Evolutionary conservation across 2,329 filamentous ascomycete species (phyloP).

Genomic region (Apiospora saccharicola): DNA sequence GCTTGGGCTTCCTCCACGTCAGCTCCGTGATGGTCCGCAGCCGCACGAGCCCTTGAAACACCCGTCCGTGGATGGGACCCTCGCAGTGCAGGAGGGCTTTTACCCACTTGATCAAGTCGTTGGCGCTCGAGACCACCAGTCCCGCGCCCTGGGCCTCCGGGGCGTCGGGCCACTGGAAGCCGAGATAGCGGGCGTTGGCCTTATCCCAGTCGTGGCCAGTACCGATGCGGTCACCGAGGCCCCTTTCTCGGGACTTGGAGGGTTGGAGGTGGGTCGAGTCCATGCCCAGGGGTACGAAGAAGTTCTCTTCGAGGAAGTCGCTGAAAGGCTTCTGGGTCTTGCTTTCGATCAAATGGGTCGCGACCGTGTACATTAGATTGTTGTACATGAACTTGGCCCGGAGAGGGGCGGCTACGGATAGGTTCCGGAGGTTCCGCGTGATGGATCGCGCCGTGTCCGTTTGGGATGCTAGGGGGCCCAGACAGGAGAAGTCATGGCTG

Average conservation of each 20-base stretch:
- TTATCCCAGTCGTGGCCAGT: conserved; percentile 32
- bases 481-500: conserved; percentile 34
- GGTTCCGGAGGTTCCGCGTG: conserved; percentile 36
- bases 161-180: conserved; percentile 25
- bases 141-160: conserved; percentile 36
- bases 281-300: conserved; percentile 37
- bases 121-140: conserved; percentile 36
- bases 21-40: conserved; percentile 31
- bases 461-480: conserved; percentile 27
- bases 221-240: conserved; percentile 33
- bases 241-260: conserved; percentile 25
- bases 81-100: conserved; percentile 32
- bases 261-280: conserved; percentile 35
- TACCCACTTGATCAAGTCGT: conserved; percentile 38
- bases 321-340: conserved; percentile 33
- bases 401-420: conserved; percentile 31
- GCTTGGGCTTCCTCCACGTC: conserved; percentile 20
- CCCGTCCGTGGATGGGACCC: conserved; percentile 33
- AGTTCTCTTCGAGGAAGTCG: conserved; percentile 33
- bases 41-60: conserved; percentile 33
- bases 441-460: conserved; percentile 33
- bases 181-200: conserved; percentile 24
- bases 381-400: conserved; percentile 33
- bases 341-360: conserved; percentile 34
- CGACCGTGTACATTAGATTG: conserved; percentile 38